A percentile compares a stretch with the other conserved stretches of the same genome.
Evolutionary conservation across 2,329 filamentous ascomycete genomes (phyloP).

Genomic region (Curvularia sp.): DNA sequence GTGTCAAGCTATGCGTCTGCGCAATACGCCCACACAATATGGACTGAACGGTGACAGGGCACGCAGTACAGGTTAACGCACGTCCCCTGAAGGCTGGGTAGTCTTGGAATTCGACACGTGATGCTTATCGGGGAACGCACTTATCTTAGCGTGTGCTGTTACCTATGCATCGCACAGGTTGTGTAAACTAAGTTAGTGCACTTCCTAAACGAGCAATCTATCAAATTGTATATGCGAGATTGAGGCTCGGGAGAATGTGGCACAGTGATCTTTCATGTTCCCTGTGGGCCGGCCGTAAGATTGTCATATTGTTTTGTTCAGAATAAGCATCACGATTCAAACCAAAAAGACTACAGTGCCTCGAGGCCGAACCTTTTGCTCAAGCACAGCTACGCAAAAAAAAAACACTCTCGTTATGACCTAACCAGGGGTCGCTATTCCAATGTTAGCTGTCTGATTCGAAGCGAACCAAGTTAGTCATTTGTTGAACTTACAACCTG

Average conservation of each 20-base stretch:
- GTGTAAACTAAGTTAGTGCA: neutral
- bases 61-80: neutral
- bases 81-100: neutral
- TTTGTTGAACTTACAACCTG: conserved; percentile 29
- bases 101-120: neutral
- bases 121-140: conserved; percentile 10
- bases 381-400: conserved; percentile 9
- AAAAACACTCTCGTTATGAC: conserved; percentile 22
- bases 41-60: neutral
- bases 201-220: neutral
- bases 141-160: conserved; percentile 8
- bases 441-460: conserved; percentile 18
- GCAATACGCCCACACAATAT: neutral
- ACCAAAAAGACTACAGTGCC: neutral
- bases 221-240: neutral
- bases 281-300: neutral
- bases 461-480: neutral
- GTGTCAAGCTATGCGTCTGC: neutral
- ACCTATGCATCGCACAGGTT: too few relatives aligned
- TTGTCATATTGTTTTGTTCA: neutral
- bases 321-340: neutral
- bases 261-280: neutral
- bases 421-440: conserved; percentile 33
- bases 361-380: neutral
- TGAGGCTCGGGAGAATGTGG: neutral